Conservation (phyloP, 805 yeast genomes). For the Starmera amethionina region DNA sequence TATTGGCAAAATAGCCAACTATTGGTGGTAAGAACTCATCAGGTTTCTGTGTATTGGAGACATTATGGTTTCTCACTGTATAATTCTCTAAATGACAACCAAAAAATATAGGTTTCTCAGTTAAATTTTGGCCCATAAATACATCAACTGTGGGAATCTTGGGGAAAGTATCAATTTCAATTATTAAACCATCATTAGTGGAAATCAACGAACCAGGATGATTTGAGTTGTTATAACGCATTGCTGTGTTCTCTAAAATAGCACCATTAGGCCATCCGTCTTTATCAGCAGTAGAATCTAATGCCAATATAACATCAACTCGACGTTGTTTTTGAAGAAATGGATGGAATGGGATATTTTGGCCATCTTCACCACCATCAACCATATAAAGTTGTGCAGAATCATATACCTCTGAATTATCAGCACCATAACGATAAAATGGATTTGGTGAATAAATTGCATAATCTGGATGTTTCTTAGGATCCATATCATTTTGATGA, state of each 20-base stretch:
- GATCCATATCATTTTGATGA: slow-evolving; percentile 22
- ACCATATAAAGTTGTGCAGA: slow-evolving; percentile 35
- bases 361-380: slow-evolving; percentile 77
- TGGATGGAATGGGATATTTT: slow-evolving; percentile 62
- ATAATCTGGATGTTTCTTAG: slow-evolving; percentile 39
- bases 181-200: slow-evolving; percentile 23
- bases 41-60: neutral
- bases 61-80: slow-evolving; percentile 2
- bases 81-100: slow-evolving; percentile 44
- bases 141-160: slow-evolving; percentile 47
- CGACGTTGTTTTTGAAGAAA: slow-evolving; percentile 50
- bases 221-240: slow-evolving; percentile 12
- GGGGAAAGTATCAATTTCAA: slow-evolving; percentile 43
- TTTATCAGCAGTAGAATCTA: slow-evolving; percentile 45
- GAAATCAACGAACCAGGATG: slow-evolving; percentile 21
- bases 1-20: slow-evolving; percentile 42
- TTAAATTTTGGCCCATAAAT: slow-evolving; percentile 38
- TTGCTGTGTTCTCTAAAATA: slow-evolving; percentile 26
- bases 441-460: slow-evolving; percentile 58
- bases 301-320: slow-evolving; percentile 56
- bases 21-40: slow-evolving; percentile 37
- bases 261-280: slow-evolving; percentile 54
- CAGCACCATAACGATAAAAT: slow-evolving; percentile 27
- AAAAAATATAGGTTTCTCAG: slow-evolving; percentile 62
- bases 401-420: slow-evolving; percentile 12